Conservation (phyloP, 441 rosid genomes). For the Adansonia grandidieri region DNA sequence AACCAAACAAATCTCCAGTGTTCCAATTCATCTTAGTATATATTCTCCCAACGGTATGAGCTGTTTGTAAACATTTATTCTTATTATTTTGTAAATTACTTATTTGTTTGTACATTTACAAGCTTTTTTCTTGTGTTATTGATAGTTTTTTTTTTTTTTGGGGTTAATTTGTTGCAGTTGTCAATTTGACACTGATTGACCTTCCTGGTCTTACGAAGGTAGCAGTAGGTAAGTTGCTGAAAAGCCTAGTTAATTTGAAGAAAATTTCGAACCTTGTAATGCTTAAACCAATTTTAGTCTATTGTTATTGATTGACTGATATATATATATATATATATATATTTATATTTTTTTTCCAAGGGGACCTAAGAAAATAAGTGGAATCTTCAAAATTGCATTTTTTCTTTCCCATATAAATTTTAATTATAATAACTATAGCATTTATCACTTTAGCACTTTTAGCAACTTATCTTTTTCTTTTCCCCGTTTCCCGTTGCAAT, state of each 20-base stretch:
- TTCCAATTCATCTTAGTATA: constrained; percentile 94
- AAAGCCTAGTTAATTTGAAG: neutral
- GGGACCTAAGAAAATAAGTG: neutral
- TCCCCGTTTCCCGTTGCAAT: neutral
- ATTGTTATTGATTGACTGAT: neutral
- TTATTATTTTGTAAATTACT: neutral
- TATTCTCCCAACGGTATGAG: constrained; percentile 83
- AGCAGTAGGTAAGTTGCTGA: constrained; percentile 79
- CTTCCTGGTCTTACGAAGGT: constrained; percentile 99
- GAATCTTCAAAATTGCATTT: constrained; percentile 1
- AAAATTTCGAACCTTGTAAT: neutral
- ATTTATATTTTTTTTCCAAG: neutral
- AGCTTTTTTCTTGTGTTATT: neutral
- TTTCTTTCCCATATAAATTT: neutral
- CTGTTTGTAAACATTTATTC: neutral
- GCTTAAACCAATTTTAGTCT: neutral
- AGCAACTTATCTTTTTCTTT: neutral
- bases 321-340: neutral
- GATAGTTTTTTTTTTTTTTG: constrained; percentile 25
- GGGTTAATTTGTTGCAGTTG: constrained; percentile 60
- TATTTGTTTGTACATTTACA: too few relatives aligned
- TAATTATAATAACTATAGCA: neutral
- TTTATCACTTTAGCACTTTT: neutral
- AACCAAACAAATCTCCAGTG: constrained; percentile 75
- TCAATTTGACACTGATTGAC: constrained; percentile 95